Percentiles rank a stretch among this genome's conserved stretches.
These are phyloP conservation scores for Magnolia kwangsiensis DNA, from an alignment of 164 flowering plant species.

Conservation along the genomic window DNA sequence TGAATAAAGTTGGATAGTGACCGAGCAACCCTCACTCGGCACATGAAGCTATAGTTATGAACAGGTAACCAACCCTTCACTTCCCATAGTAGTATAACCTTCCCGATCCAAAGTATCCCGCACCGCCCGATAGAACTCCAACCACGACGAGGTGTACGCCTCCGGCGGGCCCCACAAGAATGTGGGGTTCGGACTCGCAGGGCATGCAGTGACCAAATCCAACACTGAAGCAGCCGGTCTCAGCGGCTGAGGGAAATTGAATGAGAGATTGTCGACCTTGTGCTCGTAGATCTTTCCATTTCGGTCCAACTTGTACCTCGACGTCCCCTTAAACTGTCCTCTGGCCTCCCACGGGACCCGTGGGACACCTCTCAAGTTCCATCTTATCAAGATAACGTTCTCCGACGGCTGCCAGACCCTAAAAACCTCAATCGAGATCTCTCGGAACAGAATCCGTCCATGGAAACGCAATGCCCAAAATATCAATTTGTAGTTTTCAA, in stretches of 20 bases:
- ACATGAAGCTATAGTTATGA: slow-evolving; percentile 28
- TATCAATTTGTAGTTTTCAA: slow-evolving; percentile 78
- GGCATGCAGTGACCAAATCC: slow-evolving; percentile 80
- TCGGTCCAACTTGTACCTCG: slow-evolving; percentile 76
- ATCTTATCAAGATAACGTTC: slow-evolving; percentile 71
- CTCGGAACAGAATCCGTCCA: slow-evolving; percentile 69
- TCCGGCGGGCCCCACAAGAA: slow-evolving; percentile 58
- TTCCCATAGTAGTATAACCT: slow-evolving; percentile 34
- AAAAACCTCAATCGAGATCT: slow-evolving; percentile 59
- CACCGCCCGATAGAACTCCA: slow-evolving; percentile 69
- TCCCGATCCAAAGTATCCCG: slow-evolving; percentile 51
- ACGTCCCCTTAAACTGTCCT: slow-evolving; percentile 87
- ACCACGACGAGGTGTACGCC: slow-evolving; percentile 51
- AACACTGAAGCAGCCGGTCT: slow-evolving; percentile 70
- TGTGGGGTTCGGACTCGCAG: slow-evolving; percentile 84
- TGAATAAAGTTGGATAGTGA: slow-evolving; percentile 7
- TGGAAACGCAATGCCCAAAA: slow-evolving; percentile 91
- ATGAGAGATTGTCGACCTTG: slow-evolving; percentile 77
- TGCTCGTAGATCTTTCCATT: slow-evolving; percentile 88
- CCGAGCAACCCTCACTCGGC: background rate
- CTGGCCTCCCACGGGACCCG: slow-evolving; percentile 92
- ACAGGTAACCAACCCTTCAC: slow-evolving; percentile 55
- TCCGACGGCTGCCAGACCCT: slow-evolving; percentile 88
- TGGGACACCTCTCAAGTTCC: slow-evolving; percentile 86
- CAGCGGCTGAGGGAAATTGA: slow-evolving; percentile 64